Conservation (phyloP, 257 asterid species). For the Cynanchum wilfordii region DNA sequence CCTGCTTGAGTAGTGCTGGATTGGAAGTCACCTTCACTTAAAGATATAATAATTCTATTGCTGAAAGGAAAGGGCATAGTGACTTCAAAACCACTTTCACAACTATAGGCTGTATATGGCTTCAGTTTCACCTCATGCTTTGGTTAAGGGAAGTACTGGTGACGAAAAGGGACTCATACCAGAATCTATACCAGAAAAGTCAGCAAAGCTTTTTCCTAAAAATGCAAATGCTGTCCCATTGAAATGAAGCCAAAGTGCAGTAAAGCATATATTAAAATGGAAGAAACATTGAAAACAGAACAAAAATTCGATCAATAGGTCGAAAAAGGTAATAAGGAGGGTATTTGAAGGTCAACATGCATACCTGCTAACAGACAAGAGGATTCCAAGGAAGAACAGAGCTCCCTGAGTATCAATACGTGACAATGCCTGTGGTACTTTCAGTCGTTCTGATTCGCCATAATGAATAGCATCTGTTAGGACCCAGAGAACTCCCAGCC, state of each 20-base stretch:
- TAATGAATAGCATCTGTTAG: slow-evolving; percentile 96
- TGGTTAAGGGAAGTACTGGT: neutral
- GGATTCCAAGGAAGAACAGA: slow-evolving; percentile 98
- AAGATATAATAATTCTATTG: too few relatives aligned
- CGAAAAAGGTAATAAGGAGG: neutral
- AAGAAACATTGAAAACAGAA: neutral
- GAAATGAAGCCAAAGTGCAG: neutral
- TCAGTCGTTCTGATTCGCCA: slow-evolving; percentile 87
- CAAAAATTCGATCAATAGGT: neutral
- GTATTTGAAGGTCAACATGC: neutral
- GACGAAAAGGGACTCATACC: neutral
- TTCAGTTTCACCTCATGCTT: neutral
- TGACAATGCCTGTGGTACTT: slow-evolving; percentile 96
- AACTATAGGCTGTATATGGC: neutral
- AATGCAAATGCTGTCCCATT: neutral
- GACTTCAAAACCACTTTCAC: neutral
- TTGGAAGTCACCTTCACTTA: neutral
- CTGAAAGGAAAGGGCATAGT: neutral
- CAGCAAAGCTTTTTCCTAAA: neutral
- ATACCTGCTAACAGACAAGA: slow-evolving; percentile 94
- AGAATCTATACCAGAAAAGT: neutral
- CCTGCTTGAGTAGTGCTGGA: neutral
- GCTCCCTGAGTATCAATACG: slow-evolving; percentile 97
- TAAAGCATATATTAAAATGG: neutral
- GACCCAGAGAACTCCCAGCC: slow-evolving; percentile 94